A percentile compares a stretch with the other conserved stretches of the same genome.
Evolutionary conservation across 495 filamentous ascomycete species (phyloP).

Genomic region (Echria macrotheca): DNA sequence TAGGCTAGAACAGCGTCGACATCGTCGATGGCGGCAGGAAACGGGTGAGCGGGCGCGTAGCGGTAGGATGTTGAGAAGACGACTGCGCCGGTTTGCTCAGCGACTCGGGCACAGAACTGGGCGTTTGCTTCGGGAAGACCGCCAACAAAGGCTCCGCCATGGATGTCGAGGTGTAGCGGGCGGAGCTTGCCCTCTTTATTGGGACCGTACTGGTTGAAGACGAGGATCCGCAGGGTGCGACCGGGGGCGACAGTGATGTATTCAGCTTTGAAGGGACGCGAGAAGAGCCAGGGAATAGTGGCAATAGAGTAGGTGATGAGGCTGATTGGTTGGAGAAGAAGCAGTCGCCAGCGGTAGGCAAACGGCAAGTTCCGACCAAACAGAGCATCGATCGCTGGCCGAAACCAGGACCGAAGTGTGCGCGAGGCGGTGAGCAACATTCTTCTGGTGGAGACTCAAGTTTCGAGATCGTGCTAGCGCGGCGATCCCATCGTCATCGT

Average conservation of each 20-base stretch:
- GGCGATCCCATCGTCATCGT: too few species aligned
- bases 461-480: too few species aligned
- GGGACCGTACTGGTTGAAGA: background rate
- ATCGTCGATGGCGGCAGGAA: conserved; percentile 22
- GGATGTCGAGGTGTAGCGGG: conserved; percentile 31
- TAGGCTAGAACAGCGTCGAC: conserved; percentile 24
- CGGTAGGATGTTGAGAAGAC: conserved; percentile 21
- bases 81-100: conserved; percentile 27
- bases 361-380: conserved; percentile 9
- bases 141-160: conserved; percentile 32
- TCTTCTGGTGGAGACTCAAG: too few species aligned
- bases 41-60: conserved; percentile 14
- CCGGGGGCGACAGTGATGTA: conserved; percentile 8
- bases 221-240: conserved; percentile 7
- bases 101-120: conserved; percentile 20
- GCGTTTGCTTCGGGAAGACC: conserved; percentile 26
- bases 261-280: conserved; percentile 9
- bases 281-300: conserved; percentile 3
- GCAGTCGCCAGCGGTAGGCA: conserved; percentile 11
- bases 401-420: too few species aligned
- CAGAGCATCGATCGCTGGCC: conserved; percentile 23
- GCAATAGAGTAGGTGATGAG: conserved; percentile 6
- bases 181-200: conserved; percentile 7
- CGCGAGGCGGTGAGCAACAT: too few species aligned
- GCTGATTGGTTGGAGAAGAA: conserved; percentile 10